A percentile compares a stretch with the other conserved stretches of the same genome.
Conservation (phyloP, 2,329 filamentous ascomycete genomes). For the Annulohypoxylon truncatum region DNA sequence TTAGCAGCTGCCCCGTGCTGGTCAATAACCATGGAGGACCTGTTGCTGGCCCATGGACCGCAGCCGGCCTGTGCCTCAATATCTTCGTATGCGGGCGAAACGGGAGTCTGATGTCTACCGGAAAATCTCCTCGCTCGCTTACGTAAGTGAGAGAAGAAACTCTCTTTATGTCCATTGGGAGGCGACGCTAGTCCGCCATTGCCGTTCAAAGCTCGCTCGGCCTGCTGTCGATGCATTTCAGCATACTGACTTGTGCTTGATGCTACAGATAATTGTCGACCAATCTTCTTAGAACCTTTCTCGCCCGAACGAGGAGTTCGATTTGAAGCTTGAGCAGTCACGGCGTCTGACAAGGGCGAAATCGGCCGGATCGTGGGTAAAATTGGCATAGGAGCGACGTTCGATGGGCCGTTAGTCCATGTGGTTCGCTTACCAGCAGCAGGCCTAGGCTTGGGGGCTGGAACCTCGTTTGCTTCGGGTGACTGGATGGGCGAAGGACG, state of each 20-base stretch:
- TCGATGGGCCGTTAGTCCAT: slow-evolving; percentile 86
- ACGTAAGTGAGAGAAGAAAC: slow-evolving; percentile 96
- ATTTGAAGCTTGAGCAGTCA: slow-evolving; percentile 87
- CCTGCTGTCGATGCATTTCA: slow-evolving; percentile 89
- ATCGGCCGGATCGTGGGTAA: slow-evolving; percentile 94
- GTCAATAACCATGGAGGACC: slow-evolving; percentile 85
- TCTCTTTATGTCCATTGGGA: slow-evolving; percentile 84
- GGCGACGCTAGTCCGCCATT: slow-evolving; percentile 80
- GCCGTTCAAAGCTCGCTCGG: slow-evolving; percentile 89
- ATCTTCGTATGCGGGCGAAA: slow-evolving; percentile 84
- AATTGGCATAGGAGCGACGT: slow-evolving; percentile 92
- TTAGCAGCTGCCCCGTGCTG: slow-evolving; percentile 61
- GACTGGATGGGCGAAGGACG: slow-evolving; percentile 47
- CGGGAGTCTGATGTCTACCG: slow-evolving; percentile 85
- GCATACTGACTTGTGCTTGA: slow-evolving; percentile 94
- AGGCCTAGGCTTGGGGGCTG: slow-evolving; percentile 60
- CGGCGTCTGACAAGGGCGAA: slow-evolving; percentile 93
- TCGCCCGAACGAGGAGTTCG: slow-evolving; percentile 68
- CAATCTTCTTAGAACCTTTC: slow-evolving; percentile 88
- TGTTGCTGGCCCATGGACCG: slow-evolving; percentile 86
- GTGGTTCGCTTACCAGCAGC: slow-evolving; percentile 84
- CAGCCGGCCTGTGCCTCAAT: slow-evolving; percentile 93
- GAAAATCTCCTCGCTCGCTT: slow-evolving; percentile 94
- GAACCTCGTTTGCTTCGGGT: slow-evolving; percentile 52
- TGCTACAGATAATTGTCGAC: slow-evolving; percentile 89